Evolutionary conservation across 257 asterid genomes (phyloP).

Genomic region (Voacanga thouarsii): DNA sequence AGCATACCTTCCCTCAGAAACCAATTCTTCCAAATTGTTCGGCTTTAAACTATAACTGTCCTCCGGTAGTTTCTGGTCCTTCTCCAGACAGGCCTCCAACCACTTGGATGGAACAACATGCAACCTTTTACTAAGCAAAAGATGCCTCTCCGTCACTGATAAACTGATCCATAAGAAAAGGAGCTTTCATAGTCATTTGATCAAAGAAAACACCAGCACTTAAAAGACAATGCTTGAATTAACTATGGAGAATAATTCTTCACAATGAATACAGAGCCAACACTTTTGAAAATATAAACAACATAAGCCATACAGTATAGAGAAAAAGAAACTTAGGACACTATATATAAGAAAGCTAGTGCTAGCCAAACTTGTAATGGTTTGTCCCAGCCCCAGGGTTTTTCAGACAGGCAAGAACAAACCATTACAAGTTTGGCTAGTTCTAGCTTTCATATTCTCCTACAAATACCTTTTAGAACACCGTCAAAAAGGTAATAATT

Average conservation of each 20-base stretch:
- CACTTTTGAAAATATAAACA: background rate
- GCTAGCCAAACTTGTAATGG: no score
- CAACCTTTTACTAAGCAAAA: slow-evolving; percentile 45
- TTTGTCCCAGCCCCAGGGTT: no score
- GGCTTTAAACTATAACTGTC: slow-evolving; percentile 64
- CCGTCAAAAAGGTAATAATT: background rate
- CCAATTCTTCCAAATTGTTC: slow-evolving; percentile 32
- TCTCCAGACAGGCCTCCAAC: slow-evolving; percentile 74
- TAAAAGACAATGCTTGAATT: background rate
- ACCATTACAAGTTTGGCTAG: background rate
- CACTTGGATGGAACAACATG: slow-evolving; percentile 67
- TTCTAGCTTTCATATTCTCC: background rate
- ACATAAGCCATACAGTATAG: background rate
- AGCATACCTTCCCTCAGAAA: slow-evolving; percentile 42
- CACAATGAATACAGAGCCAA: background rate
- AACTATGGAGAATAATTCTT: background rate
- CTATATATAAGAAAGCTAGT: background rate
- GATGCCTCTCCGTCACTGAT: slow-evolving; percentile 47
- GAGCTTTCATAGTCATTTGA: background rate
- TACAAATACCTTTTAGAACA: background rate
- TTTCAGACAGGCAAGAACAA: background rate
- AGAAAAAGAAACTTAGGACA: background rate
- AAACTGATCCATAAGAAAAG: slow-evolving; percentile 49
- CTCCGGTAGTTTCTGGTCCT: slow-evolving; percentile 57
- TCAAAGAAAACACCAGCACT: background rate